Conservation (phyloP, 139 green algal genomes). For the Klebsormidium nitens region DNA sequence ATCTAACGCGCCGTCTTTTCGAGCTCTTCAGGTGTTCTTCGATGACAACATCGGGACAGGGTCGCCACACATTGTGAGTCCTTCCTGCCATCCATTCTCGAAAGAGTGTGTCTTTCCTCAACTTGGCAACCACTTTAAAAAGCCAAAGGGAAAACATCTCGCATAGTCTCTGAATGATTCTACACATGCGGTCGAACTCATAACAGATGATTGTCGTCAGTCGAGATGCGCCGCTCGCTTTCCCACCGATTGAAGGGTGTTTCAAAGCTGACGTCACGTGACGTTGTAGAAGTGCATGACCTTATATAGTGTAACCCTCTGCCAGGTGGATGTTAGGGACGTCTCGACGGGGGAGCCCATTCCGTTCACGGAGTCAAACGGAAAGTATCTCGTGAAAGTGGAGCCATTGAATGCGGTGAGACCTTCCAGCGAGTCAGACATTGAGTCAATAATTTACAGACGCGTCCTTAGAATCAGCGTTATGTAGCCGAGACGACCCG, state of each 20-base stretch:
- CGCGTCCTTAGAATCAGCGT: no score
- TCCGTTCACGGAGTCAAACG: constrained; percentile 26
- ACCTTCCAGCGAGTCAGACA: no score
- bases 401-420: constrained; percentile 38
- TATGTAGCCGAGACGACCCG: neutral
- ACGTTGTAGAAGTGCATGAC: neutral
- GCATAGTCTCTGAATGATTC: no score
- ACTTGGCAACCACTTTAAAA: neutral
- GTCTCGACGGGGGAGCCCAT: constrained; percentile 21
- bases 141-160: neutral
- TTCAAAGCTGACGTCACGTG: neutral
- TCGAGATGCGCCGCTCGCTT: neutral
- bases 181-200: no score
- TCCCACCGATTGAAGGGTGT: neutral
- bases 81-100: neutral
- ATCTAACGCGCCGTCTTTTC: no score
- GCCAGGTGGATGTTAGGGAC: constrained; percentile 29
- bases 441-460: no score
- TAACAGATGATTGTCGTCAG: no score
- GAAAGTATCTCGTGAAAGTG: constrained; percentile 33
- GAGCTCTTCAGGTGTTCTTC: constrained; percentile 46
- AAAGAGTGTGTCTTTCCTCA: neutral
- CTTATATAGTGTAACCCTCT: neutral
- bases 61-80: constrained; percentile 35
- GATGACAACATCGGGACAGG: constrained; percentile 47